Conservation (phyloP, 2,329 filamentous ascomycete species). For the Curvularia lunata region DNA sequence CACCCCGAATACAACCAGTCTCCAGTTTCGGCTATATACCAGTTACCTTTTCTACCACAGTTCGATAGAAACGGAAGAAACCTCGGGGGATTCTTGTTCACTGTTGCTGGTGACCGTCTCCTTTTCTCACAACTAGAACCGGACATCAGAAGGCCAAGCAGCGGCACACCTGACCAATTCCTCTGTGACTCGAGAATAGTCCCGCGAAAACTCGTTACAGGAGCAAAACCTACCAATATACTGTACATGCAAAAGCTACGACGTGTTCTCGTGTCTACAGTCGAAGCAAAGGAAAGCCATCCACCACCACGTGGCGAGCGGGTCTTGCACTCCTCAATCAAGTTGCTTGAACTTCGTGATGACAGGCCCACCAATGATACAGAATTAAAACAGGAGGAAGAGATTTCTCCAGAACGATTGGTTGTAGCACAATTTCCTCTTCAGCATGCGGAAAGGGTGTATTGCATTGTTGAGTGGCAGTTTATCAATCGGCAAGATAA, state of each 20-base stretch:
- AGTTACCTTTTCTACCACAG: slow-evolving; percentile 30
- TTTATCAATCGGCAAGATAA: slow-evolving; percentile 61
- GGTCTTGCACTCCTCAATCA: slow-evolving; percentile 46
- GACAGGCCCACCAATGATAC: slow-evolving; percentile 23
- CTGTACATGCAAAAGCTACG: slow-evolving; percentile 54
- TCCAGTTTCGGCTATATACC: slow-evolving; percentile 41
- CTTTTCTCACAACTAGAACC: slow-evolving; percentile 56
- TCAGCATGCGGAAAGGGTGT: slow-evolving; percentile 63
- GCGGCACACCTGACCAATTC: not conserved
- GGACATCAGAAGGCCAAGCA: slow-evolving; percentile 30
- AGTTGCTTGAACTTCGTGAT: slow-evolving; percentile 34
- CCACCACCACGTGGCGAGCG: slow-evolving; percentile 42
- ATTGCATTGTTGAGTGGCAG: slow-evolving; percentile 69
- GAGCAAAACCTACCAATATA: slow-evolving; percentile 43
- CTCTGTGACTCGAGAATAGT: slow-evolving; percentile 24
- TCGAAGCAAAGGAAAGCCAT: slow-evolving; percentile 43
- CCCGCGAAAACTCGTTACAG: slow-evolving; percentile 36
- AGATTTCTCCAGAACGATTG: slow-evolving; percentile 30
- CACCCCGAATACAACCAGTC: slow-evolving; percentile 41
- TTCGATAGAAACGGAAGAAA: slow-evolving; percentile 48
- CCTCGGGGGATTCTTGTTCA: slow-evolving; percentile 55
- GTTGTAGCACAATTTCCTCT: slow-evolving; percentile 63
- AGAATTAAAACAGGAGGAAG: slow-evolving; percentile 35
- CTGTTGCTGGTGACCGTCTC: slow-evolving; percentile 56
- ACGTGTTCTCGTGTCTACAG: slow-evolving; percentile 58